These are phyloP conservation scores for Neurospora intermedia DNA, from an alignment of 495 filamentous ascomycete species.

Conservation along the genomic window DNA sequence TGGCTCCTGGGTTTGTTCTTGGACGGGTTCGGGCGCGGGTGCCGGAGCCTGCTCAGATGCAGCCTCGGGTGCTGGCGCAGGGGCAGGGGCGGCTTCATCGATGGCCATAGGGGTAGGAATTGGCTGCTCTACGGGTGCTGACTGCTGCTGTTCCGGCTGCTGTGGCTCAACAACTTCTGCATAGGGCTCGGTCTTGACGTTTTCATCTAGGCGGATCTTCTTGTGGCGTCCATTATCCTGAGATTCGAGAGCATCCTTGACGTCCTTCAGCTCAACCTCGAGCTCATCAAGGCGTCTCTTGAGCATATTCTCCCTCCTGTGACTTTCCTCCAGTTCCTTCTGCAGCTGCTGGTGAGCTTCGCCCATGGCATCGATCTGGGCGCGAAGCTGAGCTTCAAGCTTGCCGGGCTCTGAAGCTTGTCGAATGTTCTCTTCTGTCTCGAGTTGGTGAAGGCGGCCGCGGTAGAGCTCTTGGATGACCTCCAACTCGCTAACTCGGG, in stretches of 20 bases:
- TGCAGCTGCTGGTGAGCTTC: constrained; percentile 34
- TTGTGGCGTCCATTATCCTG: constrained; percentile 28
- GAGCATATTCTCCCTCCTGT: constrained; percentile 68
- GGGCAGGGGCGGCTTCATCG: not conserved
- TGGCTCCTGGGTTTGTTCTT: not conserved
- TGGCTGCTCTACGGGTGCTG: not conserved
- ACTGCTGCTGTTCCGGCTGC: not conserved
- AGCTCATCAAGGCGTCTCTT: constrained; percentile 74
- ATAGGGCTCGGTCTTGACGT: constrained; percentile 13
- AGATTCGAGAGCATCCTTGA: constrained; percentile 26
- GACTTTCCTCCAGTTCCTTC: constrained; percentile 61
- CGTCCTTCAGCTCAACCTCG: constrained; percentile 45
- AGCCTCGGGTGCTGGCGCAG: not conserved
- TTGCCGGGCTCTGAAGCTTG: constrained; percentile 49
- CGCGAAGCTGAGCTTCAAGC: constrained; percentile 27
- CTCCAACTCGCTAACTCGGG: constrained; percentile 85
- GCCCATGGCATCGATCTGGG: constrained; percentile 34
- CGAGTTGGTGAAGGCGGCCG: constrained; percentile 77
- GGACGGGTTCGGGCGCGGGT: not conserved
- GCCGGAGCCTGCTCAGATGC: not conserved
- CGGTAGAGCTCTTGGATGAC: constrained; percentile 91
- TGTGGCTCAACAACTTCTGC: not conserved
- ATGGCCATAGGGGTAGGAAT: not conserved
- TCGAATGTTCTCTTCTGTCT: constrained; percentile 55
- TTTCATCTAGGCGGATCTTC: constrained; percentile 25